Evolutionary conservation across 805 yeast species (phyloP).

Genomic region (Candida insectorum): DNA sequence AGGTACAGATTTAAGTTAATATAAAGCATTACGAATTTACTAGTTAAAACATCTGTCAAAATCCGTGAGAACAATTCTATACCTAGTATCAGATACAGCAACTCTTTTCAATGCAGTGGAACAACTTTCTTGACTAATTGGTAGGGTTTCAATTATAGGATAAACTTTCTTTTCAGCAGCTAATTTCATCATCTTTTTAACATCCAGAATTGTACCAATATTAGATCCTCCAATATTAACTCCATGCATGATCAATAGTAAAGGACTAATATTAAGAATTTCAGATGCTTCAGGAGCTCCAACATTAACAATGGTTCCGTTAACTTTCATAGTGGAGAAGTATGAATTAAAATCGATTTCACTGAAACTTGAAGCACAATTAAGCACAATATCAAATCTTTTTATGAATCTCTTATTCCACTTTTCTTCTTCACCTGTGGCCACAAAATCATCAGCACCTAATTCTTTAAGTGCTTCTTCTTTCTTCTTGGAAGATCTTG

Average conservation of each 20-base stretch:
- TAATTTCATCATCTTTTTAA: constrained; percentile 32
- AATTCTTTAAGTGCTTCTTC: constrained; percentile 27
- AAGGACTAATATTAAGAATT: constrained; percentile 18
- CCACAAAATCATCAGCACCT: constrained; percentile 37
- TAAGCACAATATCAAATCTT: constrained; percentile 49
- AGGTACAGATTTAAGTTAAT: too few relatives aligned
- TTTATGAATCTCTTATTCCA: constrained; percentile 32
- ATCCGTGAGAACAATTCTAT: constrained; percentile 58
- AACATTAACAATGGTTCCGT: constrained; percentile 22
- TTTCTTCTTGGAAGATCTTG: constrained; percentile 38
- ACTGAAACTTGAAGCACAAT: constrained; percentile 50
- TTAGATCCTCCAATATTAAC: constrained; percentile 25
- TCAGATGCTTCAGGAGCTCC: constrained; percentile 25
- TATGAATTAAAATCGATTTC: constrained; percentile 48
- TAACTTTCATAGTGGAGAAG: constrained; percentile 26
- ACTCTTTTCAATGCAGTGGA: constrained; percentile 30
- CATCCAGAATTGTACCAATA: constrained; percentile 33
- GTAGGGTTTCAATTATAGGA: constrained; percentile 34
- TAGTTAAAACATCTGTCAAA: constrained; percentile 36
- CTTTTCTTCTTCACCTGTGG: constrained; percentile 48
- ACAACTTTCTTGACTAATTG: constrained; percentile 29
- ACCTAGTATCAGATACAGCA: constrained; percentile 31
- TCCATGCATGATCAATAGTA: constrained; percentile 21
- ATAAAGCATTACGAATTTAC: too few relatives aligned
- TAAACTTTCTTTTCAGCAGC: constrained; percentile 32